Conservation (phyloP, 768 basidiomycete species). For the Termitomyces sp. region DNA sequence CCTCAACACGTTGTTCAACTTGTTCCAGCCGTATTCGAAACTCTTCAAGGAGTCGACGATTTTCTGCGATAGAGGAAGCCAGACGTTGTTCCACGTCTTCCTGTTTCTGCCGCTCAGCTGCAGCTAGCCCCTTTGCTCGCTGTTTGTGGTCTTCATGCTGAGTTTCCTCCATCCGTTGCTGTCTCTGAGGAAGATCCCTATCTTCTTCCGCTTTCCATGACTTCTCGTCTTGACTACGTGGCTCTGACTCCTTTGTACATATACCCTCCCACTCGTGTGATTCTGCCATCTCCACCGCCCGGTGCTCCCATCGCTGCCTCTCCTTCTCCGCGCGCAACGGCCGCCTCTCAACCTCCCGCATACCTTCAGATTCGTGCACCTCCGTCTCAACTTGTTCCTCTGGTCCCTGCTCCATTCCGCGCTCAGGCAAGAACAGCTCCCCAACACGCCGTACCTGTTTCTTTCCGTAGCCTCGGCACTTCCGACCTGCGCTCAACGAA, state of each 20-base stretch:
- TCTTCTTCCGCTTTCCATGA: slow-evolving; percentile 1
- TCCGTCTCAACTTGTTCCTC: slow-evolving; percentile 16
- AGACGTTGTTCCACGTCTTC: slow-evolving; percentile 1
- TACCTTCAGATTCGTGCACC: slow-evolving; percentile 14
- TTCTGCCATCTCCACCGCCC: slow-evolving; percentile 1
- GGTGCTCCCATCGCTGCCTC: background rate
- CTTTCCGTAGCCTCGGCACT: background rate
- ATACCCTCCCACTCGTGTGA: background rate
- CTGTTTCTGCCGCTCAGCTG: background rate
- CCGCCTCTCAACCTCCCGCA: slow-evolving; percentile 14
- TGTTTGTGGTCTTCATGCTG: background rate
- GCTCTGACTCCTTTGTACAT: background rate
- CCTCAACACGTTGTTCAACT: slow-evolving; percentile 7
- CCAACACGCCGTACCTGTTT: background rate
- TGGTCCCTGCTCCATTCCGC: background rate
- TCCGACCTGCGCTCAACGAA: slow-evolving; percentile 2
- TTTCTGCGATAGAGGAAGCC: slow-evolving; percentile 4
- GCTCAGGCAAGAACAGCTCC: slow-evolving; percentile 5
- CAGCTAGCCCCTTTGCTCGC: background rate
- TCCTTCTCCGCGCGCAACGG: slow-evolving; percentile 4
- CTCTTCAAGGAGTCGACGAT: slow-evolving; percentile 2
- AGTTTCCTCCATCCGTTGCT: background rate
- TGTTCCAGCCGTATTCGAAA: slow-evolving; percentile 4
- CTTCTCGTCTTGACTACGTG: slow-evolving; percentile 4
- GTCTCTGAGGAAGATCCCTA: background rate